Evolutionary conservation across 345 rosid species (phyloP).

Genomic region (Hibiscus syriacus): DNA sequence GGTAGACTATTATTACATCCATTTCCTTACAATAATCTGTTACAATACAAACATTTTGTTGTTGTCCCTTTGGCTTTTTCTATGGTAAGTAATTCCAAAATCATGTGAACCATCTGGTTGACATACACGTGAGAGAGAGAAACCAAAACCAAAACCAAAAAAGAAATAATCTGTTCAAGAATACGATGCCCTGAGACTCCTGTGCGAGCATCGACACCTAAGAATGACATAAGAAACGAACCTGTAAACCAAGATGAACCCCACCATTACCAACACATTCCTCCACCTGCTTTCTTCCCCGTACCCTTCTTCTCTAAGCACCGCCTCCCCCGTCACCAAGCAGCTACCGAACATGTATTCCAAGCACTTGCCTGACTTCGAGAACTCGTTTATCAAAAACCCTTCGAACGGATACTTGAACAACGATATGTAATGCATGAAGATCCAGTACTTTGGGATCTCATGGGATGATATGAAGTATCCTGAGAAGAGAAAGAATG

Average conservation of each 20-base stretch:
- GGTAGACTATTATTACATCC: not conserved
- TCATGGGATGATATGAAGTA: conserved; percentile 77
- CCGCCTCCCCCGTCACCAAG: conserved; percentile 52
- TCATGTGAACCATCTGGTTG: conserved; percentile 21
- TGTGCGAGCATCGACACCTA: conserved; percentile 61
- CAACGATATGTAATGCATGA: too few relatives aligned
- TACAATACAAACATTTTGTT: not conserved
- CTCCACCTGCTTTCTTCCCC: conserved; percentile 67
- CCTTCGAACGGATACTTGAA: too few relatives aligned
- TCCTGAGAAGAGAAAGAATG: conserved; percentile 89
- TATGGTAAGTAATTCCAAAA: conserved; percentile 30
- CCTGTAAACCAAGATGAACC: too few relatives aligned
- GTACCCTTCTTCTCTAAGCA: conserved; percentile 71
- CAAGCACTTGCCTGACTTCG: conserved; percentile 65
- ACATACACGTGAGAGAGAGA: not conserved
- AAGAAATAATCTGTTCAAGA: conserved; percentile 10
- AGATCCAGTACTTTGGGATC: conserved; percentile 84
- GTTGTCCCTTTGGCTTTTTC: conserved; percentile 11
- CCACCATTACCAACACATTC: conserved; percentile 65
- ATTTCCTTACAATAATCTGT: conserved; percentile 2
- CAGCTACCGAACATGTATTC: conserved; percentile 60
- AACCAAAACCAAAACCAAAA: too few relatives aligned
- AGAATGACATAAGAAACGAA: too few relatives aligned
- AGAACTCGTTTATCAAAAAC: too few relatives aligned
- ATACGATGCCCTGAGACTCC: conserved; percentile 27